Percentiles rank a stretch among this genome's conserved stretches.
These are phyloP conservation scores for Gossypium longicalyx DNA, from an alignment of 345 rosid genomes.

Conservation along the genomic window DNA sequence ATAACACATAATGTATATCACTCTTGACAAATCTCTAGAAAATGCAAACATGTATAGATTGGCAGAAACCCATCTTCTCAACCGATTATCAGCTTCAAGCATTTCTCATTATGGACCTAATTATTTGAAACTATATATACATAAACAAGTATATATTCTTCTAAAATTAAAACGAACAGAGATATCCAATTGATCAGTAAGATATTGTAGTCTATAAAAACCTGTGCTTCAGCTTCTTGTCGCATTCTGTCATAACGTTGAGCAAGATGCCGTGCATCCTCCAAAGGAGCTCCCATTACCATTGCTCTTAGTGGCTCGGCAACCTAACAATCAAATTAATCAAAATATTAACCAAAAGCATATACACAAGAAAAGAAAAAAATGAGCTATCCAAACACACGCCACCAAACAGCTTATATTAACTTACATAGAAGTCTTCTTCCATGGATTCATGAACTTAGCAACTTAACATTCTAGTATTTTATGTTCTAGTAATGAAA, in stretches of 20 bases:
- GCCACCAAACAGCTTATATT: background rate
- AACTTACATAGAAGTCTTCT: background rate
- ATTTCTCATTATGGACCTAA: background rate
- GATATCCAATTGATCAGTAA: background rate
- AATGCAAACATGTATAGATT: background rate
- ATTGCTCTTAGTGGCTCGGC: constrained; percentile 94
- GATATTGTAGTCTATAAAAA: constrained; percentile 20
- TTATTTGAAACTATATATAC: background rate
- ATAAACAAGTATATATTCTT: background rate
- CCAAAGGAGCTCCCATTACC: constrained; percentile 93
- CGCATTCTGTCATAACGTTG: constrained; percentile 94
- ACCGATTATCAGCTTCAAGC: background rate
- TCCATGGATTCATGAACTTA: background rate
- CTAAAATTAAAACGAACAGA: background rate
- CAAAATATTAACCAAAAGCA: constrained; percentile 16
- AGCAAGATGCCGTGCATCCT: constrained; percentile 96
- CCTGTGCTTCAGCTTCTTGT: constrained; percentile 97
- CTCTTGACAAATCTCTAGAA: background rate
- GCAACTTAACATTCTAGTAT: background rate
- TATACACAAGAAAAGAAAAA: background rate
- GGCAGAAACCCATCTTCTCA: background rate
- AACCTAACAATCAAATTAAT: constrained; percentile 45
- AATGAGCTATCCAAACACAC: background rate
- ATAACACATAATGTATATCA: background rate
- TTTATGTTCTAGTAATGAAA: background rate